Percentiles rank a stretch among this genome's conserved stretches.
Evolutionary conservation across 495 filamentous ascomycete species (phyloP).

Genomic region (Penicillium fimorum): DNA sequence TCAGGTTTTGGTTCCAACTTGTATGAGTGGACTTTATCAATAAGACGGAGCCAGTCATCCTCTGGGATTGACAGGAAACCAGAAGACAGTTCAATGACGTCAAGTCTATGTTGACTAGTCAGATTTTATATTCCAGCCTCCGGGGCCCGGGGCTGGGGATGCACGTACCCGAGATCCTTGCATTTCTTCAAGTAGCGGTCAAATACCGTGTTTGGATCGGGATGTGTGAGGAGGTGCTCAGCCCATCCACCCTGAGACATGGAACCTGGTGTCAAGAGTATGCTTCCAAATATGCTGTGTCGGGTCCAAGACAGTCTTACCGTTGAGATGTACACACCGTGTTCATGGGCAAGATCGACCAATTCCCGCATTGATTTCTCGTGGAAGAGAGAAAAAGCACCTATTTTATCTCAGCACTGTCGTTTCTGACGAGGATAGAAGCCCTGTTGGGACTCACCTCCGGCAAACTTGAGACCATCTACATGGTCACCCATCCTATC

Average conservation of each 20-base stretch:
- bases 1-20: conserved; percentile 58
- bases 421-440: not conserved
- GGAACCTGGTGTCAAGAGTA: not conserved
- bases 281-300: not conserved
- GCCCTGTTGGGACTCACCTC: conserved; percentile 34
- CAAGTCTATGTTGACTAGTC: conserved; percentile 37
- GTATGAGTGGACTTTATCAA: conserved; percentile 51
- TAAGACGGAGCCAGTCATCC: conserved; percentile 57
- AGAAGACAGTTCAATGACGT: conserved; percentile 54
- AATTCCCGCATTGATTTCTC: conserved; percentile 49
- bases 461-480: conserved; percentile 58
- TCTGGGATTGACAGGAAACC: conserved; percentile 56
- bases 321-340: conserved; percentile 56
- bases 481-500: conserved; percentile 52
- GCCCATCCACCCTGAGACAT: conserved; percentile 49
- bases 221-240: conserved; percentile 53
- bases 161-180: conserved; percentile 46
- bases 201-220: conserved; percentile 44
- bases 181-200: conserved; percentile 52
- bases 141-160: not conserved
- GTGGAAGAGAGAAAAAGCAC: conserved; percentile 53
- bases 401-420: conserved; percentile 18
- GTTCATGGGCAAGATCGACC: conserved; percentile 52
- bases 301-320: conserved; percentile 19
- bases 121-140: not conserved